A percentile compares a stretch with the other conserved stretches of the same genome.
Evolutionary conservation across 2,329 filamentous ascomycete genomes (phyloP).

Genomic region (Aspergillus pseudonomiae): DNA sequence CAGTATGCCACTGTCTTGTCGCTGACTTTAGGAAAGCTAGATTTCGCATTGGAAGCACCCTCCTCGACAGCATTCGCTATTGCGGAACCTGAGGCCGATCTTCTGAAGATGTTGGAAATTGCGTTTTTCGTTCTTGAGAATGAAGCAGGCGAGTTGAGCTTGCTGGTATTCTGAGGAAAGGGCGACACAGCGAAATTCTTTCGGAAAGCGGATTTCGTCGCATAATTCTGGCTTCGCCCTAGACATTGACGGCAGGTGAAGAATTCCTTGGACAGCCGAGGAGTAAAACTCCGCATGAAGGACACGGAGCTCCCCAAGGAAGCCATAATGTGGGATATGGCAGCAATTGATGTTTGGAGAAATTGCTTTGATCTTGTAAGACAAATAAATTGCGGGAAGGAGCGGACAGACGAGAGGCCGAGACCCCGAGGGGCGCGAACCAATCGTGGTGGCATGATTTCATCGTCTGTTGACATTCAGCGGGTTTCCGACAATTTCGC

Average conservation of each 20-base stretch:
- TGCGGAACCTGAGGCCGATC: constrained; percentile 25
- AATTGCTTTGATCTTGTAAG: background rate
- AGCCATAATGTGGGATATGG: constrained; percentile 33
- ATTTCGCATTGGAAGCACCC: constrained; percentile 32
- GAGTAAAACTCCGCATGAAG: constrained; percentile 38
- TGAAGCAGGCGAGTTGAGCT: constrained; percentile 28
- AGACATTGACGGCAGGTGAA: constrained; percentile 49
- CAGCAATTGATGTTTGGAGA: constrained; percentile 7
- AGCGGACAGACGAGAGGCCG: constrained; percentile 17
- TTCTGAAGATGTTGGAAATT: constrained; percentile 30
- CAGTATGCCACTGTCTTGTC: constrained; percentile 84
- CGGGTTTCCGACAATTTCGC: background rate
- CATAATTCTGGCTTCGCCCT: constrained; percentile 31
- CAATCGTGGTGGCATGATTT: constrained; percentile 27
- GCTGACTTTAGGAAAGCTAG: constrained; percentile 62
- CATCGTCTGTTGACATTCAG: background rate
- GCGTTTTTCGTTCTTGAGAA: constrained; percentile 31
- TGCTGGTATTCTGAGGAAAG: constrained; percentile 29
- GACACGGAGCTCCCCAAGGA: constrained; percentile 34
- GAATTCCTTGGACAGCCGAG: constrained; percentile 41
- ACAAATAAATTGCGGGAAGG: constrained; percentile 10
- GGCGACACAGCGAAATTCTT: constrained; percentile 35
- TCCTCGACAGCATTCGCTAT: constrained; percentile 25
- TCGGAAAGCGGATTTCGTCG: constrained; percentile 33
- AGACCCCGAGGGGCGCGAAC: constrained; percentile 14